These are phyloP conservation scores for Cardamine resedifolia DNA, from an alignment of 345 rosid genomes.

Conservation along the genomic window DNA sequence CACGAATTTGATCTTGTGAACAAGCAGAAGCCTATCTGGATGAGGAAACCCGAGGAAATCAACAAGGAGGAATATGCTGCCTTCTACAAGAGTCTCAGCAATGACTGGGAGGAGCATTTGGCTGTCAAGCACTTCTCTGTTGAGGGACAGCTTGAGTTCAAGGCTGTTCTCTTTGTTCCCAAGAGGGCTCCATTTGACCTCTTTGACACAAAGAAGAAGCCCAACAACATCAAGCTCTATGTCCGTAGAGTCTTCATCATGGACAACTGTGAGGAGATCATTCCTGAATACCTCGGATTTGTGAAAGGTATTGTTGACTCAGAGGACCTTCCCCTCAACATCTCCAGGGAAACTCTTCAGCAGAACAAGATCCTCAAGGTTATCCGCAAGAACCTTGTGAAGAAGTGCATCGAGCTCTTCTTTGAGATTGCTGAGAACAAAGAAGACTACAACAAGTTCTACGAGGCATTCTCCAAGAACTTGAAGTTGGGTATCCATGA, in stretches of 20 bases:
- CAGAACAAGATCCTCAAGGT: constrained; percentile 91
- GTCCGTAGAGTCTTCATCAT: constrained; percentile 86
- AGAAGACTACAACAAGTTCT: constrained; percentile 88
- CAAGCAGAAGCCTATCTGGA: constrained; percentile 93
- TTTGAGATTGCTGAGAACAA: constrained; percentile 88
- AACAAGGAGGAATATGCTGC: constrained; percentile 81
- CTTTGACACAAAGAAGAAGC: constrained; percentile 84
- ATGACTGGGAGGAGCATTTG: constrained; percentile 92
- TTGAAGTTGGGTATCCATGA: constrained; percentile 84
- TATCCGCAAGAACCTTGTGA: constrained; percentile 81
- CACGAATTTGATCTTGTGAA: constrained; percentile 75
- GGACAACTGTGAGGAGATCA: constrained; percentile 90
- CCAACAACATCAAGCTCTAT: constrained; percentile 85
- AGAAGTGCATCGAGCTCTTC: constrained; percentile 86
- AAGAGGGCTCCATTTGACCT: constrained; percentile 88
- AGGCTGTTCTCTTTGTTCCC: constrained; percentile 79
- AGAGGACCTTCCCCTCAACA: constrained; percentile 87
- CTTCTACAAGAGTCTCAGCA: constrained; percentile 87
- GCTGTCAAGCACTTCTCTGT: constrained; percentile 91
- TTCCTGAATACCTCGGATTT: constrained; percentile 81
- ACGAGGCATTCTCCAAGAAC: constrained; percentile 86
- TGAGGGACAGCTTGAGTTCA: constrained; percentile 89
- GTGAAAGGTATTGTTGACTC: constrained; percentile 94
- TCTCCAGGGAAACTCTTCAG: constrained; percentile 76
- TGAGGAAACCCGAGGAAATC: constrained; percentile 92